A percentile compares a stretch with the other conserved stretches of the same genome.
phyloP scores from a whole-genome alignment of 345 rosid genomes.

The Eutrema yunnanense region DNA sequence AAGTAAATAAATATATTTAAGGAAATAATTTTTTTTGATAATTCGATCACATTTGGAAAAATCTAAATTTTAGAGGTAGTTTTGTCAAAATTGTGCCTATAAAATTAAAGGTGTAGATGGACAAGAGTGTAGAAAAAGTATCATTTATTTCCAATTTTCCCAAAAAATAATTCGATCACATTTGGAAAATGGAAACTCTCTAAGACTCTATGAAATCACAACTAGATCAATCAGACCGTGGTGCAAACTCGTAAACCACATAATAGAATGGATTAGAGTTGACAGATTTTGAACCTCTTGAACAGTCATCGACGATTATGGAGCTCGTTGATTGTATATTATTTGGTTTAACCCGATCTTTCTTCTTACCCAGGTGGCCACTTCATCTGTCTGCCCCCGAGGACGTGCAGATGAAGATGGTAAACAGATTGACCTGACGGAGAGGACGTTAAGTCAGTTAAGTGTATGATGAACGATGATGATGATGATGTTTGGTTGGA shows the following conservation, averaged over 20 bases:
- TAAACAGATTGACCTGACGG: conserved; percentile 85
- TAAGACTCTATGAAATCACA: background rate
- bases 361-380: conserved; percentile 79
- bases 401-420: conserved; percentile 85
- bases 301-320: background rate
- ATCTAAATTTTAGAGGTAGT: no score
- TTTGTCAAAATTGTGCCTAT: no score
- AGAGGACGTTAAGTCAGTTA: background rate
- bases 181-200: background rate
- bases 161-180: background rate
- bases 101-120: no score
- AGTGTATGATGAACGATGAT: background rate
- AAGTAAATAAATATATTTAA: no score
- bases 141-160: no score
- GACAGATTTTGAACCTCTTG: background rate
- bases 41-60: no score
- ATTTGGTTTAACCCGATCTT: background rate
- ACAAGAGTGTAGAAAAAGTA: no score
- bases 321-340: background rate
- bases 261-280: background rate
- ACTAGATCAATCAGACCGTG: background rate
- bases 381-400: conserved; percentile 85
- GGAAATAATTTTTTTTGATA: no score
- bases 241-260: background rate
- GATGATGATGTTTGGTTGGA: background rate